Base-by-base conservation (phyloP, 1,284 basidiomycete genomes). In the Ceratobasidium sp. region DNA sequence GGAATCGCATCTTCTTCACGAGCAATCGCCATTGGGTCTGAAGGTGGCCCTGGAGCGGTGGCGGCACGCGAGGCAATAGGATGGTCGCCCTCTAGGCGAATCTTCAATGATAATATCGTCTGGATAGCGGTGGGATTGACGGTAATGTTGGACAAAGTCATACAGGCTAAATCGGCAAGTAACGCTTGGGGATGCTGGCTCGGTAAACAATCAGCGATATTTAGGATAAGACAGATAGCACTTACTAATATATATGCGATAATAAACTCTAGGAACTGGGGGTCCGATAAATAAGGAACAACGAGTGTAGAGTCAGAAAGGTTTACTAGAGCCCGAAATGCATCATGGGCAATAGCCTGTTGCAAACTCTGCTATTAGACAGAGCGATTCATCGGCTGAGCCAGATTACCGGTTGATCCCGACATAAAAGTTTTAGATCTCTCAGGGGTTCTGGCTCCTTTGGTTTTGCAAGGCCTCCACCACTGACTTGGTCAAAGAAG, bases 131-230 rank as follows among this genome's bases (percentile, higher is more conserved):
- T 82, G 3, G 93, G 85, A 65, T 93, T 89, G 14, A 93, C 88
- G 16, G 95, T 94, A 52, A 98, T 84, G 81, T 99, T 99, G 21
- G 96, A 98, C 5, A 99, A 86, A 0, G 99, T 86, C 97, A 99
- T 99, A 36, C 94, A 89, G 0, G 96, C 95, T 10, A 98, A 87
- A 82, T 98, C 97, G 36, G 96, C 94, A 21, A 98, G 89, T 67
- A 93, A 88, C 3, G 96, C 91, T 74, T 92, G 88, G 5, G 93
- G 91, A 81, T 97, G 92, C 96, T 97, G 76, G 5, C 1, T 34
- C 12, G 12, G 6, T 14, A 9, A 30, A 48, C 48, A 32, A 41
- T 71, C 61, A 59, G 48, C 62, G 55, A 46, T 69, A 45, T 43
- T 55, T 9, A 34, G 70, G 30, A 72, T 55, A 67, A 46, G 53